Base-by-base conservation (phyloP, 352 stramenopile species). In the Phytopythium delawarense region DNA sequence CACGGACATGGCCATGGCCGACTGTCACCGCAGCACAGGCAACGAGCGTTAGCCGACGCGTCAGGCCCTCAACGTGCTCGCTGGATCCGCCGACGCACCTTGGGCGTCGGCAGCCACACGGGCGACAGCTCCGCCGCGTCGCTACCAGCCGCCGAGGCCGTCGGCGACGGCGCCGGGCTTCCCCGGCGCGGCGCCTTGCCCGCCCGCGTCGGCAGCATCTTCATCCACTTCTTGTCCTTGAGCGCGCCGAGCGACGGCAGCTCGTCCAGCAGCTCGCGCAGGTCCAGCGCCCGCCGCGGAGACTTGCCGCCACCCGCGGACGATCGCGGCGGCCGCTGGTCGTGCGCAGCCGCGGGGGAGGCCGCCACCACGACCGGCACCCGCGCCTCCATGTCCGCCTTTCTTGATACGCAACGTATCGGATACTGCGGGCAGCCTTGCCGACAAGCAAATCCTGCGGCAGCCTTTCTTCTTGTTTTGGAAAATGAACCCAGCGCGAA, bases 161-260 rank as follows among this genome's bases (percentile, higher is more conserved):
- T 25, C 57, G 16, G 51, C 54, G 15, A 25, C 42, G 40, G 48
- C 60, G 60, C 48, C 4, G 53, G 51, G 16, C 44, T 9, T 20
- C 15, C 57, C 58, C 12, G 60, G 46, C 48, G 69, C 58, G 44
- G 60, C 63, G 25, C 67, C 51, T 63, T 75, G 54, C 58, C 69
- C 51, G 60, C 56, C 18, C 75, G 70, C 32, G 83, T 58, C 15
- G 69, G 71, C 44, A 91, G 69, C 45, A 70, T 75, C 56, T 78
- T 76, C 70, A 88, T 78, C 82, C 82, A 91, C 60, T 85, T 77
- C 48, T 81, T 72, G 62, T 87, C 79, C 57, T 88, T 89, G 35
- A 89, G 65, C 51, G 67, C 59, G 9, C 64, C 64, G 15, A 87
- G 66, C 56, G 81, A 79, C 51, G 81, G 79, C 34, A 91, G 59